Conservation (phyloP, 2,329 filamentous ascomycete genomes). For the Amauroascus niger region DNA sequence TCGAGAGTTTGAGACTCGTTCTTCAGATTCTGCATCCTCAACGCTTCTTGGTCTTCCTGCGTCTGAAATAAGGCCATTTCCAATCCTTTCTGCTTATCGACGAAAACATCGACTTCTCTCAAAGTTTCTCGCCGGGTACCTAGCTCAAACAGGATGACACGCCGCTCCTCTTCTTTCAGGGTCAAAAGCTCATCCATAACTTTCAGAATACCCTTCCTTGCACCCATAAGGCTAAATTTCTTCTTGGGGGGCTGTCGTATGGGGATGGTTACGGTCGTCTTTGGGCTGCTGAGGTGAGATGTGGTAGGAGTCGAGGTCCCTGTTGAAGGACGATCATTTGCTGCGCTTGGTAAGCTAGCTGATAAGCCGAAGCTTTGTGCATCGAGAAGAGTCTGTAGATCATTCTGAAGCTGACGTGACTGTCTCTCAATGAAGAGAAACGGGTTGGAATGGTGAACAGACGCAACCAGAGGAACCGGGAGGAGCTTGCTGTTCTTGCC, state of each 20-base stretch:
- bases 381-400: slow-evolving; percentile 51
- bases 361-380: slow-evolving; percentile 51
- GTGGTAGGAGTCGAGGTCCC: slow-evolving; percentile 34
- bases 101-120: slow-evolving; percentile 44
- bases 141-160: slow-evolving; percentile 40
- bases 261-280: slow-evolving; percentile 30
- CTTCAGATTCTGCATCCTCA: slow-evolving; percentile 38
- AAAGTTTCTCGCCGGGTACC: slow-evolving; percentile 40
- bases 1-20: slow-evolving; percentile 45
- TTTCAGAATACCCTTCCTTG: slow-evolving; percentile 47
- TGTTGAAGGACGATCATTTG: slow-evolving; percentile 39
- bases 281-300: slow-evolving; percentile 25
- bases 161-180: slow-evolving; percentile 49
- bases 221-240: slow-evolving; percentile 44
- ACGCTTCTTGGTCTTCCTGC: slow-evolving; percentile 38
- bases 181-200: slow-evolving; percentile 48
- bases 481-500: slow-evolving; percentile 14
- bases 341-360: slow-evolving; percentile 37
- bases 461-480: slow-evolving; percentile 25
- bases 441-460: slow-evolving; percentile 31
- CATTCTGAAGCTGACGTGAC: slow-evolving; percentile 46
- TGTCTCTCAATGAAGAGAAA: slow-evolving; percentile 45
- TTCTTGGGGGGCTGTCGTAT: slow-evolving; percentile 33
- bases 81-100: slow-evolving; percentile 42
- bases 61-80: slow-evolving; percentile 44